phyloP scores from a whole-genome alignment of 1,139 yeast genomes.

The Pichia inconspicua region DNA sequence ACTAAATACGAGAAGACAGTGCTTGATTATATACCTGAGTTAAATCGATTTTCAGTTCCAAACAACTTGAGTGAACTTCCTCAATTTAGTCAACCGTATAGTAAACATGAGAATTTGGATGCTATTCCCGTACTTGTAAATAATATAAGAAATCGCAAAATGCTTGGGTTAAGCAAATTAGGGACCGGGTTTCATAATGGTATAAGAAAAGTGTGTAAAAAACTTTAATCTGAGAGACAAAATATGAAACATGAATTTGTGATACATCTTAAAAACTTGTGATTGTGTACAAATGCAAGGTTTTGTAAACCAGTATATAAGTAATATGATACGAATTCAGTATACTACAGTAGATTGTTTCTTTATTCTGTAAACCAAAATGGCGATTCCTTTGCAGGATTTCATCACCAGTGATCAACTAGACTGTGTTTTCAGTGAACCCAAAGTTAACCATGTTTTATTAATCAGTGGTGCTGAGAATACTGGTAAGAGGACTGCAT shows the following conservation, averaged over 20 bases:
- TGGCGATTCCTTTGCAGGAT: background rate
- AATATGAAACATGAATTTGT: background rate
- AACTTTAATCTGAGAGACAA: background rate
- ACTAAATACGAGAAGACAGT: constrained; percentile 4
- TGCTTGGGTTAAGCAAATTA: background rate
- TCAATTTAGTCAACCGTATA: background rate
- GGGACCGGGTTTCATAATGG: background rate
- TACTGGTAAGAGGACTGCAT: background rate
- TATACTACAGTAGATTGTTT: too few relatives aligned
- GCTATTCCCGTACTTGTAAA: background rate
- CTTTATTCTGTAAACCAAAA: background rate
- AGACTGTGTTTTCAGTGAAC: background rate
- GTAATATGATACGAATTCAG: too few relatives aligned
- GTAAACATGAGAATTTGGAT: background rate
- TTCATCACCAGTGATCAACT: background rate
- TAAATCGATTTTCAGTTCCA: constrained; percentile 1
- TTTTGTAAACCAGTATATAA: too few relatives aligned
- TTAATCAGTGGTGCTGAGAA: background rate
- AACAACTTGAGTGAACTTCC: constrained; percentile 11
- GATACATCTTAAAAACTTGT: background rate
- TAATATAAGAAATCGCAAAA: background rate
- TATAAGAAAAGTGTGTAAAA: background rate
- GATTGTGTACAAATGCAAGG: too few relatives aligned
- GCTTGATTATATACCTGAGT: constrained; percentile 8
- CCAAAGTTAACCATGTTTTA: background rate